Base-by-base conservation (phyloP, 768 basidiomycete species). In the Hericium erinaceus region DNA sequence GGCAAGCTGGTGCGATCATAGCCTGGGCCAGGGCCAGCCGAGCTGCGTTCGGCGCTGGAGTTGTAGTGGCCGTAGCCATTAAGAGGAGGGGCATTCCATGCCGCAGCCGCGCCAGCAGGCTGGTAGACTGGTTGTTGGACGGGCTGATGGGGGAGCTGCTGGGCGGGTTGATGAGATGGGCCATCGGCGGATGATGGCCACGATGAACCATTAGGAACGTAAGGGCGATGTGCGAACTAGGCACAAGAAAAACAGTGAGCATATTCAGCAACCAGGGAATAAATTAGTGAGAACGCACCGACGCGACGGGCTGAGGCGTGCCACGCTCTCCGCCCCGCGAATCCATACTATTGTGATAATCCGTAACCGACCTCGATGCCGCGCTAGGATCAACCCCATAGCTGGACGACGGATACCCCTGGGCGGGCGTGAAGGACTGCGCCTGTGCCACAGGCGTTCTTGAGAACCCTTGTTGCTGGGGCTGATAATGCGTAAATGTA, bases 401-500 rank as follows among this genome's bases (percentile, higher is more conserved):
- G 24, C 40, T n/a, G 11, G 54, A 12, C 15, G 22, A 11, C 1
- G 54, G 20, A 11, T 52, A 33, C 15, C 38, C 20, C n/a, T 58
- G 57, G n/a, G 55, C 20, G 4, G 41, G 26, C 33, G 33, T 13
- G 18, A 41, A 51, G 20, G 48, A 13, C 13, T 55, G 49, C 9
- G 55, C 52, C 38, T 63, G 52, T 13, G 52, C 40, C 8, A 57
- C 39, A 57, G 52, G 58, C 28, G 48, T 40, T 39, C 24, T 53
- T 16, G 60, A 55, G 10, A 61, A 63, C 37, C 60, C 60, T 5
- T 41, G 62, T 7, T 61, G 60, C 33, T 63, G 61, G 8, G 62
- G 62, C 40, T 63, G 62, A 44, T 63, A 63, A 49, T 63, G 62
- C 18, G 60, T 28, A 20, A 61, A 63, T 2, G 62, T 63, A 40